These are phyloP conservation scores for Naganishia sp. DNA, from an alignment of 1,284 basidiomycete species.

Conservation along the genomic window DNA sequence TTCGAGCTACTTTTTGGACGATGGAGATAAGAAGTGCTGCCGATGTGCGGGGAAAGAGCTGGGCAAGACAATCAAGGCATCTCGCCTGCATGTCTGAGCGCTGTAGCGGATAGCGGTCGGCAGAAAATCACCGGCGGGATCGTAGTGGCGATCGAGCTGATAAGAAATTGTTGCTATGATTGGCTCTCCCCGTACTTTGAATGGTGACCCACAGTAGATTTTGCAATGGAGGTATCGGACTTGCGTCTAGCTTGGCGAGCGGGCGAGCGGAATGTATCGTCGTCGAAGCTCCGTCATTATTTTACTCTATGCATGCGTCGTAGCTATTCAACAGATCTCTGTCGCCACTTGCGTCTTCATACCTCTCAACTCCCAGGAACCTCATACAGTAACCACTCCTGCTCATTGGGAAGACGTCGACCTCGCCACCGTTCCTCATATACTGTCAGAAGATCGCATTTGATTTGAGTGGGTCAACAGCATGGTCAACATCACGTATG, in stretches of 20 bases:
- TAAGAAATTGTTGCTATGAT: slow-evolving; percentile 17
- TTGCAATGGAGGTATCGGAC: slow-evolving; percentile 20
- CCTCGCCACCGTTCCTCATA: neutral
- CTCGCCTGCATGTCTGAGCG: neutral
- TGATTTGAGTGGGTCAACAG: neutral
- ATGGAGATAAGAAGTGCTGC: slow-evolving; percentile 8
- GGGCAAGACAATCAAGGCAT: neutral
- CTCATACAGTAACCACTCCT: neutral
- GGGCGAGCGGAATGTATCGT: slow-evolving; percentile 10
- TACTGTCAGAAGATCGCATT: neutral
- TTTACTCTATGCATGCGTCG: too few species aligned
- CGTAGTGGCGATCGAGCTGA: neutral
- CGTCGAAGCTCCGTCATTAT: slow-evolving; percentile 7
- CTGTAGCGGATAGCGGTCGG: neutral
- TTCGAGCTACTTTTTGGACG: slow-evolving; percentile 4
- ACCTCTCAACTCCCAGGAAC: too few species aligned
- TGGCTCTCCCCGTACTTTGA: slow-evolving; percentile 9
- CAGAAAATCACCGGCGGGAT: slow-evolving; percentile 1
- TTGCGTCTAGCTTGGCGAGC: neutral
- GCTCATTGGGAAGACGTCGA: neutral
- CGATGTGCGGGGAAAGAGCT: neutral
- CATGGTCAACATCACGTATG: slow-evolving; percentile 35
- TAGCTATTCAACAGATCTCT: too few species aligned
- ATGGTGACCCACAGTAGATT: slow-evolving; percentile 1
- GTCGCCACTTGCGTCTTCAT: too few species aligned